These are phyloP conservation scores for Ceratocystis harringtonii DNA, from an alignment of 2,329 filamentous ascomycete genomes.

Conservation along the genomic window DNA sequence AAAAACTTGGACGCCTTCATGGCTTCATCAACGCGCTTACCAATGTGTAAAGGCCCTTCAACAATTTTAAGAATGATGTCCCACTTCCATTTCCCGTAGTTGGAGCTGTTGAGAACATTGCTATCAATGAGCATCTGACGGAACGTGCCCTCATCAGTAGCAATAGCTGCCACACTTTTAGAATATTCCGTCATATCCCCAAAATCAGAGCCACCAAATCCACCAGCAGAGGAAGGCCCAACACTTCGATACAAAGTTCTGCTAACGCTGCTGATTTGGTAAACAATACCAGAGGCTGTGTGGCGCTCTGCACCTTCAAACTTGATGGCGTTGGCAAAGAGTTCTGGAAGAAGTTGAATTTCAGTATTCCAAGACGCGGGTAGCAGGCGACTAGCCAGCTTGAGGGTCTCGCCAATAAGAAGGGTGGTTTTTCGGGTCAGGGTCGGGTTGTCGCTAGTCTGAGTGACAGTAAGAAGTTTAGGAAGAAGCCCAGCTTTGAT, in stretches of 20 bases:
- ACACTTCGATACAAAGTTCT: conserved; percentile 74
- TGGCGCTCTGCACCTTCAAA: conserved; percentile 60
- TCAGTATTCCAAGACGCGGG: conserved; percentile 69
- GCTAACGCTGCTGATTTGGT: conserved; percentile 96
- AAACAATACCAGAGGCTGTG: conserved; percentile 76
- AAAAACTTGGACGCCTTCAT: conserved; percentile 93
- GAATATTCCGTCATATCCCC: conserved; percentile 42
- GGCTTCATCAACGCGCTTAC: conserved; percentile 84
- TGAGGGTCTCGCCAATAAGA: conserved; percentile 78
- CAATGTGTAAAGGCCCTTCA: conserved; percentile 78
- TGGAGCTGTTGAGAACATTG: conserved; percentile 74
- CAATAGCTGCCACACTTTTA: conserved; percentile 18
- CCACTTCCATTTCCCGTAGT: conserved; percentile 96
- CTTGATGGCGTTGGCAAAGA: conserved; percentile 62
- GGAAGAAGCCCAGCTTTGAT: conserved; percentile 63
- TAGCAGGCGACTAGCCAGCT: conserved; percentile 72
- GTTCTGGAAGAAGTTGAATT: conserved; percentile 73
- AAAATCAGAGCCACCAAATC: conserved; percentile 20
- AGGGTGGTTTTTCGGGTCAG: conserved; percentile 81
- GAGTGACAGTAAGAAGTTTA: conserved; percentile 47
- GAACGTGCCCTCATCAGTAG: conserved; percentile 45
- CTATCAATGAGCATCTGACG: conserved; percentile 58
- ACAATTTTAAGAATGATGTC: conserved; percentile 80
- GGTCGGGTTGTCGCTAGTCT: conserved; percentile 50
- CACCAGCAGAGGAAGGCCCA: background rate